Percentiles rank a stretch among this genome's conserved stretches.
These are phyloP conservation scores for Sarcomyxa edulis DNA, from an alignment of 768 basidiomycete genomes.

Conservation along the genomic window DNA sequence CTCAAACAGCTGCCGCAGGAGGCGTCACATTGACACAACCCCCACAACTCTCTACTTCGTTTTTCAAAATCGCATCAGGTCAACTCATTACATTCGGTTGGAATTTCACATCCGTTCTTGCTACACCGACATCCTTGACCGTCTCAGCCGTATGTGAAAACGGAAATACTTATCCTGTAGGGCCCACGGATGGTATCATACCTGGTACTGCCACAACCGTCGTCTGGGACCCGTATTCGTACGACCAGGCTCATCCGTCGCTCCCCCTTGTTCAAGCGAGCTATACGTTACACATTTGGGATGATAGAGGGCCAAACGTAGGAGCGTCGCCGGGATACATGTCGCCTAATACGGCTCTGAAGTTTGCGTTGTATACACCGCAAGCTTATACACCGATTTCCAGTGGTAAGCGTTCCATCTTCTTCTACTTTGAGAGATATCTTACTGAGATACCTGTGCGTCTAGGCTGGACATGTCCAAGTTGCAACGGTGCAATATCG, in stretches of 20 bases:
- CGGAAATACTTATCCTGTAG: slow-evolving; percentile 87
- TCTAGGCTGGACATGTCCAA: slow-evolving; percentile 52
- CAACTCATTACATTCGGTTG: slow-evolving; percentile 84
- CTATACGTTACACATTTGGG: slow-evolving; percentile 79
- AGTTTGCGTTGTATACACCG: slow-evolving; percentile 85
- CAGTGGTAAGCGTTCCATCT: slow-evolving; percentile 34
- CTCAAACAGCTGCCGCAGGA: slow-evolving; percentile 52
- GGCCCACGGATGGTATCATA: slow-evolving; percentile 68
- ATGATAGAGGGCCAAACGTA: slow-evolving; percentile 69
- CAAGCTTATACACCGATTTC: slow-evolving; percentile 61
- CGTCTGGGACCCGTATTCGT: slow-evolving; percentile 77
- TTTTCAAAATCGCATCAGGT: slow-evolving; percentile 78
- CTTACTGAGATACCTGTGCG: not conserved
- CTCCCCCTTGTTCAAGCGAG: slow-evolving; percentile 69
- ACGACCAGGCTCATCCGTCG: slow-evolving; percentile 55
- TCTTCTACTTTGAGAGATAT: not conserved
- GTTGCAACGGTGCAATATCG: slow-evolving; percentile 38
- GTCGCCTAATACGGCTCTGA: slow-evolving; percentile 58
- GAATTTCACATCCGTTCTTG: slow-evolving; percentile 77
- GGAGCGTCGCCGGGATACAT: slow-evolving; percentile 59
- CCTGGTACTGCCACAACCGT: slow-evolving; percentile 66
- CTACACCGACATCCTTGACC: slow-evolving; percentile 70
- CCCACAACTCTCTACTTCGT: slow-evolving; percentile 74
- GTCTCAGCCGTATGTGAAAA: slow-evolving; percentile 80
- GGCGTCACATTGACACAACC: slow-evolving; percentile 76